Evolutionary conservation across 73 alveolate genomes (phyloP), one percentile per base, ranked within the genome.

Genomic region (Stentor coeruleus): DNA sequence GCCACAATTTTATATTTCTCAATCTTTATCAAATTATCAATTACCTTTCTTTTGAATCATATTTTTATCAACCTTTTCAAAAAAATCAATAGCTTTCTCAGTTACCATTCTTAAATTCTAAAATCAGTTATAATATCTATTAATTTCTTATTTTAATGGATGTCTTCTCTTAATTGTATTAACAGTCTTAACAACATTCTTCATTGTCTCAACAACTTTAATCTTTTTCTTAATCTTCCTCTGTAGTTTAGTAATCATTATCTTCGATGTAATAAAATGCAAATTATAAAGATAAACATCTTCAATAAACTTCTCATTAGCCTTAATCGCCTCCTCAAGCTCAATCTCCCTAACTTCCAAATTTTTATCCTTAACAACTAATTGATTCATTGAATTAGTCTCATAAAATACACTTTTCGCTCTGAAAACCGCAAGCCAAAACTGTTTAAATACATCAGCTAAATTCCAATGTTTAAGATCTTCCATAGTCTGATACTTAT

Each of bases 211-310:
- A 49, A 49, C 66, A 49, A 49, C 66, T 20, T 20, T 49, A 11
- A 20, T 6, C 66, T 49, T 66, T 14, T 20, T 33, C 37, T 66
- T 66, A 20, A 26, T 11, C 33, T 33, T 20, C 11, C 37, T 66
- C 79, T 66, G 79, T 40, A 66, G n/a, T 40, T 33, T 66, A 28
- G 49, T 66, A 1, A 66, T 26, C 79, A 66, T 26, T 37, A 66
- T 66, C 79, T 66, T 66, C 36, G 39, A 26, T 66, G 36, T 20
- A 1, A 66, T 40, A 20, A 20, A 14, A 1, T 33, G n/a, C 37
- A 20, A 20, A 20, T 66, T 20, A 20, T 20, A 20, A 20, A 28
- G 49, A 66, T 20, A 20, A 20, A 66, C 39, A 20, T 66, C 37
- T 31, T 66, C 37, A 66, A 66, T 66, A 66, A 66, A 66, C 2